These are phyloP conservation scores for Rhodotorula sp. DNA, from an alignment of 1,284 basidiomycete genomes.

Conservation along the genomic window DNA sequence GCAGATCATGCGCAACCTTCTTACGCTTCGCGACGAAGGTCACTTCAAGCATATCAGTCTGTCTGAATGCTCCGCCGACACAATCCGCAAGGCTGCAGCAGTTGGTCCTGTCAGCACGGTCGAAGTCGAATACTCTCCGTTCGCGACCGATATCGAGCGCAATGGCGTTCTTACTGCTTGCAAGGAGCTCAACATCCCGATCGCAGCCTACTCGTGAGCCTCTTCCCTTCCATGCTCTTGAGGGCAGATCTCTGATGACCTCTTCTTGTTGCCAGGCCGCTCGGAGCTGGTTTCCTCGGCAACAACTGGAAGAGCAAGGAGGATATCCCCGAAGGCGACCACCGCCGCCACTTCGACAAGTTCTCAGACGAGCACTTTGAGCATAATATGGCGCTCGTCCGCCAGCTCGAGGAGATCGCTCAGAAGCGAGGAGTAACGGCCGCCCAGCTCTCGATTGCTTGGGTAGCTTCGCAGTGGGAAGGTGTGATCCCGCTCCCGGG, in stretches of 20 bases:
- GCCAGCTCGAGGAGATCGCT: slow-evolving; percentile 55
- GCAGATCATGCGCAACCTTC: slow-evolving; percentile 41
- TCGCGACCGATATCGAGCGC: slow-evolving; percentile 52
- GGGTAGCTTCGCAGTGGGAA: slow-evolving; percentile 59
- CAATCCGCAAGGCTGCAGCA: slow-evolving; percentile 41
- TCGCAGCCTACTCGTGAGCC: slow-evolving; percentile 57
- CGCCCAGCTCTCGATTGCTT: slow-evolving; percentile 62
- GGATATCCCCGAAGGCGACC: slow-evolving; percentile 54
- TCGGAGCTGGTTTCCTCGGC: slow-evolving; percentile 63
- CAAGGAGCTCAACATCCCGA: slow-evolving; percentile 56
- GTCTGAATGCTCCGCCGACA: slow-evolving; percentile 40
- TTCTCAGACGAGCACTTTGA: slow-evolving; percentile 58
- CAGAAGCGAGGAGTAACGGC: slow-evolving; percentile 55
- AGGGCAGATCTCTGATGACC: neutral
- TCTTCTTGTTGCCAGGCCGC: slow-evolving; percentile 46
- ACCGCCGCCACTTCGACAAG: slow-evolving; percentile 48
- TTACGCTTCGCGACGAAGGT: slow-evolving; percentile 43
- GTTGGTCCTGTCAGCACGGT: slow-evolving; percentile 43
- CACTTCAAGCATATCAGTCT: slow-evolving; percentile 46
- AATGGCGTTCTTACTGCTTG: slow-evolving; percentile 50
- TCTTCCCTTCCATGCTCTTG: neutral
- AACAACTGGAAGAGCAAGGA: slow-evolving; percentile 57
- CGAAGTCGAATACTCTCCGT: slow-evolving; percentile 51
- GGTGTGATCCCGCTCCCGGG: slow-evolving; percentile 49
- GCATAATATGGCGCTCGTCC: slow-evolving; percentile 59